A percentile compares a stretch with the other conserved stretches of the same genome.
Evolutionary conservation across 805 yeast genomes (phyloP).

Genomic region (Barnettozyma vustinii): DNA sequence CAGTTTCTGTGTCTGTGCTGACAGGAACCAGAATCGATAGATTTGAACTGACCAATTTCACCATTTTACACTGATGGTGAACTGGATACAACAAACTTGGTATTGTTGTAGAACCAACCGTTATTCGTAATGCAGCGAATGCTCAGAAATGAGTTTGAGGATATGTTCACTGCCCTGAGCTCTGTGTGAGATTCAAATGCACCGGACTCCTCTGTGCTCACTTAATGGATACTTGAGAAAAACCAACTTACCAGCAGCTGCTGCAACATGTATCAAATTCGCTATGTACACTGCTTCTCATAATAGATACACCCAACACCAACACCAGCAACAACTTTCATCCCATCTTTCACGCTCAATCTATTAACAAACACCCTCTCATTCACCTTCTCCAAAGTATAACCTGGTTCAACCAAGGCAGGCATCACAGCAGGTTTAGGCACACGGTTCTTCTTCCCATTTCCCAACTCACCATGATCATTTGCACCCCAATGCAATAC

Average conservation of each 20-base stretch:
- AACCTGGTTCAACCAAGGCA: slow-evolving; percentile 49
- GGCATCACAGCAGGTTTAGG: slow-evolving; percentile 53
- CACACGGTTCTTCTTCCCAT: slow-evolving; percentile 62
- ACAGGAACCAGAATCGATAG: no score
- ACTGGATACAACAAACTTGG: no score
- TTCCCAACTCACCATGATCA: slow-evolving; percentile 78
- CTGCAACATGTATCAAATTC: no score
- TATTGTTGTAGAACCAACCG: background rate
- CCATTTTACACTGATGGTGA: background rate
- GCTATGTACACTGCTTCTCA: slow-evolving; percentile 18
- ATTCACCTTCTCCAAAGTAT: slow-evolving; percentile 26
- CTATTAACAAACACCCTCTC: slow-evolving; percentile 36
- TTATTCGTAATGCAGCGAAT: background rate
- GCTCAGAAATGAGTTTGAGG: no score
- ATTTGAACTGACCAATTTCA: no score
- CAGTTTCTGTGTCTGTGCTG: no score
- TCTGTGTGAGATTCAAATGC: no score
- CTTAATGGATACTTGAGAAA: no score
- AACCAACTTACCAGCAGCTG: no score
- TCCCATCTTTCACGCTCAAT: slow-evolving; percentile 45
- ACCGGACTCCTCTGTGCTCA: no score
- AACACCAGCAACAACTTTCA: slow-evolving; percentile 58
- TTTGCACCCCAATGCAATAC: slow-evolving; percentile 83
- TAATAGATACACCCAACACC: slow-evolving; percentile 59
- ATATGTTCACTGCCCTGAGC: no score